phyloP scores from a whole-genome alignment of 2,329 filamentous ascomycete species.

The Phyllosticta citrichinensis region DNA sequence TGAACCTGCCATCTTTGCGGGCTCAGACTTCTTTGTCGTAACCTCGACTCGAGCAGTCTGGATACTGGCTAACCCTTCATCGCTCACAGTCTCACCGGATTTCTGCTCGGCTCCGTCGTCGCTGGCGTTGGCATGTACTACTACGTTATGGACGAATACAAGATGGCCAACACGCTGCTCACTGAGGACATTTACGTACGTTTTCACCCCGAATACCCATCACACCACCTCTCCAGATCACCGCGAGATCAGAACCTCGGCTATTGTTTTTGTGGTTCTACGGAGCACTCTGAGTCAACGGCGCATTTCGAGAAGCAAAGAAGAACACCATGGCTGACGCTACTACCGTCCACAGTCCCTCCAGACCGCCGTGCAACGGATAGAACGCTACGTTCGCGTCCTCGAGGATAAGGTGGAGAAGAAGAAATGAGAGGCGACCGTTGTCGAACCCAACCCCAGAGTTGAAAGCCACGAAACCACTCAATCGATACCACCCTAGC shows the following conservation, averaged over 20 bases:
- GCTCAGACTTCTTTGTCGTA: background rate
- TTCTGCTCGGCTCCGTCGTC: conserved; percentile 73
- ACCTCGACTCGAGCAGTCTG: background rate
- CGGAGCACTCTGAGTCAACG: background rate
- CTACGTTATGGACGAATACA: conserved; percentile 89
- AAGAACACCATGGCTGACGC: conserved; percentile 3
- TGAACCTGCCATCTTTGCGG: conserved; percentile 9
- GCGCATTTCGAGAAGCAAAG: conserved; percentile 1
- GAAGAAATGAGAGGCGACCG: background rate
- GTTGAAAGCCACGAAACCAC: background rate
- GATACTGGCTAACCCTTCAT: background rate
- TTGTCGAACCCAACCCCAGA: conserved; percentile 18
- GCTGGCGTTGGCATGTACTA: conserved; percentile 79
- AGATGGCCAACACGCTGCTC: conserved; percentile 82
- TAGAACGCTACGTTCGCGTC: conserved; percentile 72
- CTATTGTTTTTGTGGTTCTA: background rate
- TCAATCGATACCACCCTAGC: background rate
- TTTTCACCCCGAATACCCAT: conserved; percentile 19
- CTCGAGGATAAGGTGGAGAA: conserved; percentile 69
- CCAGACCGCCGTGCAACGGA: conserved; percentile 74
- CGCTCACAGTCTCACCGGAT: conserved; percentile 66
- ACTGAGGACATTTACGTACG: conserved; percentile 93
- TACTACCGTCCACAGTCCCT: conserved; percentile 52
- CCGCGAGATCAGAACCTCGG: background rate
- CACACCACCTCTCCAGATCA: background rate